Conservation (phyloP, 2,329 filamentous ascomycete genomes). For the Ceratocystis diversiconidia region DNA sequence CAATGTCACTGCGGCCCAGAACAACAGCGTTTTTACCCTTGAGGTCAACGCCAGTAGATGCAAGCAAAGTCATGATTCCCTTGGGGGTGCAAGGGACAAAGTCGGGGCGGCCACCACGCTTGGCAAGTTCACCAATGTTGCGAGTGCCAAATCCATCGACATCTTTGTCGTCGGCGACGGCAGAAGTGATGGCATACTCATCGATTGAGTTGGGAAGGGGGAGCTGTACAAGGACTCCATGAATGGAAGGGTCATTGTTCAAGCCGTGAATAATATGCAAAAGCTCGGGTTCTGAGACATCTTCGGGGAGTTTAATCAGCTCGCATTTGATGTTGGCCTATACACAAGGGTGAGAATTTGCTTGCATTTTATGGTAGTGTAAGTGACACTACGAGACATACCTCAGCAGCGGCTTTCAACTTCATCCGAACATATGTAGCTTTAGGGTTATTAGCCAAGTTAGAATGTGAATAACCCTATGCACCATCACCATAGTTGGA, state of each 20-base stretch:
- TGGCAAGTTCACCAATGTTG: constrained; percentile 95
- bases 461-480: constrained; percentile 10
- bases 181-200: constrained; percentile 79
- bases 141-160: constrained; percentile 89
- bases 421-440: constrained; percentile 99
- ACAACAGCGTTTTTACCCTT: constrained; percentile 90
- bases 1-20: constrained; percentile 88
- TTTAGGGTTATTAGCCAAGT: constrained; percentile 31
- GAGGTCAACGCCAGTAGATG: constrained; percentile 69
- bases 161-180: constrained; percentile 87
- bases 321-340: constrained; percentile 84
- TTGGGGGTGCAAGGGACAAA: constrained; percentile 95
- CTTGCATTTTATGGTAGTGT: neutral
- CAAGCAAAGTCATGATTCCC: constrained; percentile 84
- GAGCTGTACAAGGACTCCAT: constrained; percentile 88
- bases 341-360: neutral
- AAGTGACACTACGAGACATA: constrained; percentile 28
- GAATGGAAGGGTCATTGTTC: constrained; percentile 75
- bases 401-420: constrained; percentile 88
- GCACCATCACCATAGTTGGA: neutral
- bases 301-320: constrained; percentile 67
- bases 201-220: constrained; percentile 80
- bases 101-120: constrained; percentile 75
- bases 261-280: constrained; percentile 65
- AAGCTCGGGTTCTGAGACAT: constrained; percentile 71